Conservation (phyloP, 148 eudicot genomes). For the Spergularia bocconei region DNA sequence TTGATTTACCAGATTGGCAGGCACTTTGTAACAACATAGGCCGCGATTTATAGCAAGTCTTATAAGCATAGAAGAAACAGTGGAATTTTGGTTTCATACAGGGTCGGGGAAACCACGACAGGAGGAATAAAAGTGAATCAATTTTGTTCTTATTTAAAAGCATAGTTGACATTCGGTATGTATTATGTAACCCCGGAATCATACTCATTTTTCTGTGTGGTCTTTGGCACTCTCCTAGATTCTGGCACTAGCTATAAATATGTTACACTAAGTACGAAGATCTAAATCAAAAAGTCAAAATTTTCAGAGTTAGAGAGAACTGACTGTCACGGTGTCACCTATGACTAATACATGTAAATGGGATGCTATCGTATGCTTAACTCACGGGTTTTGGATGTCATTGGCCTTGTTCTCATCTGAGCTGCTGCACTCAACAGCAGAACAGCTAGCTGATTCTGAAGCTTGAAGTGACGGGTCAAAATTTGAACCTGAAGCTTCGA, state of each 20-base stretch:
- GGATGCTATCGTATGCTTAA: conserved; percentile 19
- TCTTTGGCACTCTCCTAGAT: conserved; percentile 11
- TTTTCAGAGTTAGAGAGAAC: not conserved
- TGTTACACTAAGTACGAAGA: conserved; percentile 5
- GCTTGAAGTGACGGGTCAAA: conserved; percentile 30
- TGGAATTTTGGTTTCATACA: not conserved
- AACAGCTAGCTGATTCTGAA: conserved; percentile 39
- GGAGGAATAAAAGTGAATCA: conserved; percentile 1
- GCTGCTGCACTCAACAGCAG: conserved; percentile 47
- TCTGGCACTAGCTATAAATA: not conserved
- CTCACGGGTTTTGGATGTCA: conserved; percentile 55
- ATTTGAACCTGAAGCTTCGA: conserved; percentile 35
- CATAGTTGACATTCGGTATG: conserved; percentile 5
- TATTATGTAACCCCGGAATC: conserved; percentile 13
- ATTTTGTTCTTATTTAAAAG: not conserved
- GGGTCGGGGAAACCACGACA: conserved; percentile 5
- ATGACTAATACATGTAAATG: not conserved
- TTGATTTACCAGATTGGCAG: conserved; percentile 2
- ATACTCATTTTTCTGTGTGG: conserved; percentile 20
- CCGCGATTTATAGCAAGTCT: not conserved
- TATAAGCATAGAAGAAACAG: conserved; percentile 1
- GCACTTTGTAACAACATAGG: not conserved
- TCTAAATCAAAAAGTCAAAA: conserved; percentile 8
- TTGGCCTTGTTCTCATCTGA: conserved; percentile 55
- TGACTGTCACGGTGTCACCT: not conserved